A percentile compares a stretch with the other conserved stretches of the same genome.
Evolutionary conservation across 305 asterid species (phyloP).

Genomic region (Caryopteris hybrid): DNA sequence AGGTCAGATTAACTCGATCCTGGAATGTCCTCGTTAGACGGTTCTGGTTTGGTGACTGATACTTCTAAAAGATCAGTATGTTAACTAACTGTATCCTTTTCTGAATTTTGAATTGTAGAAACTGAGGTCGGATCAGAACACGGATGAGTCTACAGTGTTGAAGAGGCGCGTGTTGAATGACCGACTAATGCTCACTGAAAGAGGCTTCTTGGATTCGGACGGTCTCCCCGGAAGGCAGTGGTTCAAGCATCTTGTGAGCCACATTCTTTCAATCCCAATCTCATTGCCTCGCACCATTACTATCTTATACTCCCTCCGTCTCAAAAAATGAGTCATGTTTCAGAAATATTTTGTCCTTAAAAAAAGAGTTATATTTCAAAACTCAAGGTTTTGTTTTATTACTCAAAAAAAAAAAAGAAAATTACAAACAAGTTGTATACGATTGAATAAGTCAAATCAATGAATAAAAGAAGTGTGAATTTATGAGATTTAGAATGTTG

Average conservation of each 20-base stretch:
- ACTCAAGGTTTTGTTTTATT: too few relatives aligned
- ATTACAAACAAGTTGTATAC: too few relatives aligned
- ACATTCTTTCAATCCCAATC: too few relatives aligned
- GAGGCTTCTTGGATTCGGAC: conserved; percentile 78
- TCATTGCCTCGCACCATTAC: neutral
- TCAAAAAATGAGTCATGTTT: too few relatives aligned
- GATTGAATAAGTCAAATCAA: too few relatives aligned
- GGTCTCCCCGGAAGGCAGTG: conserved; percentile 70
- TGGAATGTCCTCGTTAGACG: too few relatives aligned
- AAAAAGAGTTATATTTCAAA: too few relatives aligned
- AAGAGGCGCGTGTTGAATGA: conserved; percentile 65
- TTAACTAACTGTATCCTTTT: neutral
- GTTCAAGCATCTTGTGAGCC: conserved; percentile 87
- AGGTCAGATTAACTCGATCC: conserved; percentile 37
- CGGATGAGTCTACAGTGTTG: conserved; percentile 29
- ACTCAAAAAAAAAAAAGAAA: too few relatives aligned
- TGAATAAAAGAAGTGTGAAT: too few relatives aligned
- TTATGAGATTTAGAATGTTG: too few relatives aligned
- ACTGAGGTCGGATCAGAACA: conserved; percentile 31
- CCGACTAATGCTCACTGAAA: conserved; percentile 71
- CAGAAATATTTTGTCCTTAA: too few relatives aligned
- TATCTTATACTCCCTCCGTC: too few relatives aligned
- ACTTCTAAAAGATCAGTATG: neutral
- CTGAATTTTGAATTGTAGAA: conserved; percentile 33
- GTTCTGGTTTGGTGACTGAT: neutral